Percentiles rank a stretch among this genome's conserved stretches.
These are phyloP conservation scores for Clonostachys rosea DNA, from an alignment of 2,329 filamentous ascomycete genomes.

Conservation along the genomic window DNA sequence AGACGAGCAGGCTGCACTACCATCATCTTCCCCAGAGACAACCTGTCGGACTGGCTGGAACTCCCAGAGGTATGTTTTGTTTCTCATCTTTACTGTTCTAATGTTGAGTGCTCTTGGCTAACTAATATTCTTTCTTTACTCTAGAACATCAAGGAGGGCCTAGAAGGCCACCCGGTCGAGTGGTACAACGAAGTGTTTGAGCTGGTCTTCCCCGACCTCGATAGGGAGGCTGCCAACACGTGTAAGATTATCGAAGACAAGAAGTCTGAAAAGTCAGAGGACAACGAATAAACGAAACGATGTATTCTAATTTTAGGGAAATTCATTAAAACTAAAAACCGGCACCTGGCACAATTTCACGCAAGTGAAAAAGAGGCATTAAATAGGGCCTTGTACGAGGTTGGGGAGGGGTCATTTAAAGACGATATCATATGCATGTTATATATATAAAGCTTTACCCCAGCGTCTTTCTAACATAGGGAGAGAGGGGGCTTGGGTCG, in stretches of 20 bases:
- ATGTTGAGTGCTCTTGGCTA: neutral
- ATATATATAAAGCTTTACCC: too few species aligned
- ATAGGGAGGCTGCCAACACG: slow-evolving; percentile 67
- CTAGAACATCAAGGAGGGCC: slow-evolving; percentile 96
- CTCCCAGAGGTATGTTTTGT: slow-evolving; percentile 76
- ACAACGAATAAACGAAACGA: slow-evolving; percentile 20
- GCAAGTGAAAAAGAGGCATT: too few species aligned
- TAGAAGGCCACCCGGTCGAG: slow-evolving; percentile 83
- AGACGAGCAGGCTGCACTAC: slow-evolving; percentile 87
- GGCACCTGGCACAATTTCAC: too few species aligned
- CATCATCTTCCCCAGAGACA: slow-evolving; percentile 93
- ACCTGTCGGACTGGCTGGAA: slow-evolving; percentile 95
- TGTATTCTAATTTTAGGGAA: neutral
- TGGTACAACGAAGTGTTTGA: slow-evolving; percentile 97
- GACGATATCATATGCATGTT: too few species aligned
- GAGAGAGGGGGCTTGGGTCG: too few species aligned
- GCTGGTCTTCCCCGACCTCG: slow-evolving; percentile 79
- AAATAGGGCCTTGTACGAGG: too few species aligned
- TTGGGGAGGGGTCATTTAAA: too few species aligned
- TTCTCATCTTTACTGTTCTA: neutral
- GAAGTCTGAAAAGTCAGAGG: slow-evolving; percentile 18
- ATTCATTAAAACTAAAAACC: too few species aligned
- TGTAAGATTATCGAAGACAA: slow-evolving; percentile 58
- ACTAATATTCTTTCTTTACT: slow-evolving; percentile 1
- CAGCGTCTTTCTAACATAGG: too few species aligned